A percentile compares a stretch with the other conserved stretches of the same genome.
Evolutionary conservation across 1,284 basidiomycete genomes (phyloP).

Genomic region (Ustilago hordei): DNA sequence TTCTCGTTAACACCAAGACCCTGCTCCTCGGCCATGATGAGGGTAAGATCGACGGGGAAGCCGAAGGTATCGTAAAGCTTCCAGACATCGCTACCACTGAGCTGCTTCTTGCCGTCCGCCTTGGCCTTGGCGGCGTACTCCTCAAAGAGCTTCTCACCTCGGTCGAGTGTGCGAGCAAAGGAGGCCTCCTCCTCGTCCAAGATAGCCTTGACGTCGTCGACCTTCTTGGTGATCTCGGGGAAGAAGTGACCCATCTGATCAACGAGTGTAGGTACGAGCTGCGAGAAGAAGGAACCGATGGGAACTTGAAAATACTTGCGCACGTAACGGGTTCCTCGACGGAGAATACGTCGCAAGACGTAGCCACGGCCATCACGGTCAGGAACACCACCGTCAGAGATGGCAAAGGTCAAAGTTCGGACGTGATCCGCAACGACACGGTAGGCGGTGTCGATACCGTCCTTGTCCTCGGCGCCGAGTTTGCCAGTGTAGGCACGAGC

Average conservation of each 20-base stretch:
- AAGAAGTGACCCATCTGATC: constrained; percentile 90
- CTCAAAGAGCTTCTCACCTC: constrained; percentile 96
- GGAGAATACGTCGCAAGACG: constrained; percentile 89
- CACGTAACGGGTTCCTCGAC: constrained; percentile 92
- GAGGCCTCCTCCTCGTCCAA: constrained; percentile 97
- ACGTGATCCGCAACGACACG: constrained; percentile 97
- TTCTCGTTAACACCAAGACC: constrained; percentile 85
- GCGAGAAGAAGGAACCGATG: constrained; percentile 95
- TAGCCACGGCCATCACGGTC: constrained; percentile 97
- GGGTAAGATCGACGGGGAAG: constrained; percentile 96
- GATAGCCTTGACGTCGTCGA: constrained; percentile 90
- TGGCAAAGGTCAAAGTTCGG: constrained; percentile 91
- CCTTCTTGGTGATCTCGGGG: constrained; percentile 89
- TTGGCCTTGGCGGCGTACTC: constrained; percentile 83
- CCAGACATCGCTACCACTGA: constrained; percentile 95
- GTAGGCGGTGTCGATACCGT: constrained; percentile 97
- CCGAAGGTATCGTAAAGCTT: constrained; percentile 97
- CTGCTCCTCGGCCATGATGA: constrained; percentile 96
- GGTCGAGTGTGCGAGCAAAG: constrained; percentile 93
- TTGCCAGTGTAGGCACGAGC: constrained; percentile 88
- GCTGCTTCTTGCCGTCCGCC: constrained; percentile 76
- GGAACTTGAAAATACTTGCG: constrained; percentile 94
- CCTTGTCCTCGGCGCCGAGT: constrained; percentile 90
- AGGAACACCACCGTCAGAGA: constrained; percentile 95
- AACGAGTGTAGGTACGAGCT: constrained; percentile 86